Evolutionary conservation across 352 stramenopile genomes (phyloP), one percentile per base, ranked within the genome.

Genomic region (Paralagenidium karlingii): DNA sequence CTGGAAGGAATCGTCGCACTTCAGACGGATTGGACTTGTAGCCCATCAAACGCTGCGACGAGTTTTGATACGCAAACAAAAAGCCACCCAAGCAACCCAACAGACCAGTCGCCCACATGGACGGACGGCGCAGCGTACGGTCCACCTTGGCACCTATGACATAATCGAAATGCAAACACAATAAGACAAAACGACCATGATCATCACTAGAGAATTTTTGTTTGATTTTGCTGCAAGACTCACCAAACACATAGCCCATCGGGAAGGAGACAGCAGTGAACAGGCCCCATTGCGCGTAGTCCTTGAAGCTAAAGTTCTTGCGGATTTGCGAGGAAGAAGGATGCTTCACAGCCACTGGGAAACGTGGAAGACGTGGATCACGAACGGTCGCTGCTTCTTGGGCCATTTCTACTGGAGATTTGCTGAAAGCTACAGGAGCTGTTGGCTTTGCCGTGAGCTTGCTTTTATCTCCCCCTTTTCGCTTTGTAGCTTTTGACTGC

Each of bases 31-130:
- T 87, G 18, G 55, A 45, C 40, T 69, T 58, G 60, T 67, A 85
- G 30, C 77, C 74, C 55, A 86, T 68, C 32, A 90, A 68, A 51
- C 71, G 68, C 51, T 84, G 79, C 21, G 60, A 76, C 45, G 71
- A 86, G 60, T 69, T 87, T 63, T 90, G 73, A 54, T 74, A 90
- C 21, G 76, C 70, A 63, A 61, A 82, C 51, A 90, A 29, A 45
- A 81, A 83, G 44, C 73, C 76, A 31, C 71, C 76, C 29, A 87
- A 47, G 24, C 68, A 82, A 54, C 76, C 76, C 15, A 90, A 49
- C 12, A 87, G 10, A 20, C 76, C 76, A 19, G 70, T 90, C 19
- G 82, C 71, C 39, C 68, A 67, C 68, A 82, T 85, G 29, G 76
- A 82, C 18, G 76, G 76, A 24, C 67, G 53, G 6, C 56, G 68